Percentiles rank a stretch among this genome's conserved stretches.
phyloP scores from a whole-genome alignment of 805 yeast species.

The Candida boidinii region DNA sequence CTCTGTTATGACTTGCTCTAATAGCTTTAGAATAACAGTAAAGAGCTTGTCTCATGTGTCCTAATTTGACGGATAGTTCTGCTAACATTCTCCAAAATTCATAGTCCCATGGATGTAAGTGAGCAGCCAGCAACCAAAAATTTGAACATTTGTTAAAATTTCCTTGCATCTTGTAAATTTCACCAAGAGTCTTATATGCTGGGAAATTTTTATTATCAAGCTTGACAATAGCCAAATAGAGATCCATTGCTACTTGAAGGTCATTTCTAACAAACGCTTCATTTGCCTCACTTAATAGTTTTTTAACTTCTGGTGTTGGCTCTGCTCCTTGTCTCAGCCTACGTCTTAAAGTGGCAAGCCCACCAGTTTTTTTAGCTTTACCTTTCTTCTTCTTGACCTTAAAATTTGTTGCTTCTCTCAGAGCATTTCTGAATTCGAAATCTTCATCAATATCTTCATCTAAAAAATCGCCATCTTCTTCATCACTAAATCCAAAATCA shows the following conservation, averaged over 20 bases:
- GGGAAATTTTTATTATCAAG: slow-evolving; percentile 70
- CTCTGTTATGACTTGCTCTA: slow-evolving; percentile 31
- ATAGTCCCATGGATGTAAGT: slow-evolving; percentile 64
- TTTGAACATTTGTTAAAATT: slow-evolving; percentile 64
- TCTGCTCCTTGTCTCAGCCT: slow-evolving; percentile 33
- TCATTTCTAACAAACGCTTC: slow-evolving; percentile 68
- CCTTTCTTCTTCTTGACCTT: slow-evolving; percentile 34
- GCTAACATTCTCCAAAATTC: slow-evolving; percentile 76
- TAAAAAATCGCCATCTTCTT: slow-evolving; percentile 16
- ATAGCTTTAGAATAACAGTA: slow-evolving; percentile 69
- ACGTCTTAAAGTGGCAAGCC: slow-evolving; percentile 27
- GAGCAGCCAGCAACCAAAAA: slow-evolving; percentile 78
- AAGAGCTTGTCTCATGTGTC: slow-evolving; percentile 67
- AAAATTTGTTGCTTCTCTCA: slow-evolving; percentile 62
- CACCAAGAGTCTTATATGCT: slow-evolving; percentile 86
- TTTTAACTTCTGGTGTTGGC: slow-evolving; percentile 65
- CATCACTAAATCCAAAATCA: slow-evolving; percentile 22
- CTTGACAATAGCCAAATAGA: slow-evolving; percentile 63
- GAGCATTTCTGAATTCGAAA: slow-evolving; percentile 48
- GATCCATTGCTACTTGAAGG: slow-evolving; percentile 46
- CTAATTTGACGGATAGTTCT: slow-evolving; percentile 52
- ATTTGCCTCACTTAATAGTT: slow-evolving; percentile 62
- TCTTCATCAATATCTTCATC: slow-evolving; percentile 32
- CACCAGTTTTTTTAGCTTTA: slow-evolving; percentile 25
- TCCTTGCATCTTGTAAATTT: slow-evolving; percentile 64